A percentile compares a stretch with the other conserved stretches of the same genome.
Conservation (phyloP, 345 rosid species). For the Laguncularia racemosa region DNA sequence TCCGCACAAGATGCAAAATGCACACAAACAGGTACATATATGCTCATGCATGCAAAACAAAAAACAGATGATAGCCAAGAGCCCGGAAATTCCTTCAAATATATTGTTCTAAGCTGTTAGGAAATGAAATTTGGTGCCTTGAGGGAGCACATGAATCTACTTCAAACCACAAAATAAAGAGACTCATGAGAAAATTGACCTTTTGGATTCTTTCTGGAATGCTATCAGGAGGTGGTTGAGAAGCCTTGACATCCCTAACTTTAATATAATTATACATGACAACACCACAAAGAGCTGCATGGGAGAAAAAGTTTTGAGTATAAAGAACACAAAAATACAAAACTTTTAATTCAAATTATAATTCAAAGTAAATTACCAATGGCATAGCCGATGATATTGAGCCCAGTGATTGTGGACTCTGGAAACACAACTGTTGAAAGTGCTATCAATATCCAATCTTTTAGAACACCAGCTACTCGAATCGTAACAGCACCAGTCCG, state of each 20-base stretch:
- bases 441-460: constrained; percentile 96
- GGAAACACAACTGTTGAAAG: constrained; percentile 90
- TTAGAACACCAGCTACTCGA: constrained; percentile 93
- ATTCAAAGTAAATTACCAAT: constrained; percentile 47
- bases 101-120: too few species aligned
- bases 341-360: too few species aligned
- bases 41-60: too few species aligned
- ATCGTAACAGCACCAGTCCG: constrained; percentile 95
- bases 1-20: too few species aligned
- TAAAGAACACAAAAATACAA: neutral
- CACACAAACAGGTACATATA: too few species aligned
- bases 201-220: constrained; percentile 64
- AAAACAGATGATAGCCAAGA: too few species aligned
- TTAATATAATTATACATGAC: constrained; percentile 91
- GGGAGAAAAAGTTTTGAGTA: constrained; percentile 1
- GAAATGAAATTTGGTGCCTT: too few species aligned
- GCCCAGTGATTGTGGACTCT: constrained; percentile 85
- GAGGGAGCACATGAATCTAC: neutral
- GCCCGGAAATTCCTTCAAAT: too few species aligned
- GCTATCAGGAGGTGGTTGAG: constrained; percentile 50
- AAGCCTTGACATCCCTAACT: constrained; percentile 65
- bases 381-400: constrained; percentile 89
- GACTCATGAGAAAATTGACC: constrained; percentile 33
- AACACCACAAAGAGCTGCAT: constrained; percentile 85
- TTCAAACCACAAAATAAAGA: neutral